Percentiles rank a stretch among this genome's conserved stretches.
Conservation (phyloP, 441 rosid species). For the Erysimum cheiri region DNA sequence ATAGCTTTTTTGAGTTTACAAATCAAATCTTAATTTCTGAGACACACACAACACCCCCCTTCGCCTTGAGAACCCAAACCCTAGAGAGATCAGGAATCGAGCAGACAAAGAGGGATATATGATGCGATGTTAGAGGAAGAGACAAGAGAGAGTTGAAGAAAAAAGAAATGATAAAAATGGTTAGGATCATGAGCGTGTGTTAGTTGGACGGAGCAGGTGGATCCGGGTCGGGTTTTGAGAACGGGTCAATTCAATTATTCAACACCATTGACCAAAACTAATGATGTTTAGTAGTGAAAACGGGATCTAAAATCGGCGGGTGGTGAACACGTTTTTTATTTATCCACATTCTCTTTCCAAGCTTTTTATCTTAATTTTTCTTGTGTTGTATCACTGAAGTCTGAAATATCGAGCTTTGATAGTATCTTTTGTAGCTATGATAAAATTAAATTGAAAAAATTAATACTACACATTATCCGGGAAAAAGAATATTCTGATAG, state of each 20-base stretch:
- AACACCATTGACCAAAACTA: conserved; percentile 9
- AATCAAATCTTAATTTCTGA: conserved; percentile 3
- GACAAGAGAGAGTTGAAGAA: neutral
- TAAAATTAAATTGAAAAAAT: neutral
- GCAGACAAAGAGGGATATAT: conserved; percentile 27
- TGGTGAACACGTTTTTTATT: conserved; percentile 57
- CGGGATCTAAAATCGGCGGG: conserved; percentile 47
- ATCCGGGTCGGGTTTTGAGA: conserved; percentile 31
- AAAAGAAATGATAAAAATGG: neutral
- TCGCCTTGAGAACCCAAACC: conserved; percentile 20
- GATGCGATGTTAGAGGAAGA: conserved; percentile 7
- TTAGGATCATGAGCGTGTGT: conserved; percentile 26
- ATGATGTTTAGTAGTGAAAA: neutral
- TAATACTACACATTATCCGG: neutral
- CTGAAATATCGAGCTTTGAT: neutral
- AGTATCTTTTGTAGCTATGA: neutral
- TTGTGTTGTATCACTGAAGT: neutral
- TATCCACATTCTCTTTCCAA: no score
- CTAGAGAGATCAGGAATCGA: conserved; percentile 38
- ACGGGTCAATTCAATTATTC: conserved; percentile 29
- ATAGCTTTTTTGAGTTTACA: conserved; percentile 39
- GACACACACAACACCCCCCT: neutral
- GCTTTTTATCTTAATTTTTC: neutral
- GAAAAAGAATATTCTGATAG: neutral
- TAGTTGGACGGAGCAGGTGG: conserved; percentile 33